A percentile compares a stretch with the other conserved stretches of the same genome.
Conservation (phyloP, 371 early-diverging fungal species). For the Massospora cicadina region DNA sequence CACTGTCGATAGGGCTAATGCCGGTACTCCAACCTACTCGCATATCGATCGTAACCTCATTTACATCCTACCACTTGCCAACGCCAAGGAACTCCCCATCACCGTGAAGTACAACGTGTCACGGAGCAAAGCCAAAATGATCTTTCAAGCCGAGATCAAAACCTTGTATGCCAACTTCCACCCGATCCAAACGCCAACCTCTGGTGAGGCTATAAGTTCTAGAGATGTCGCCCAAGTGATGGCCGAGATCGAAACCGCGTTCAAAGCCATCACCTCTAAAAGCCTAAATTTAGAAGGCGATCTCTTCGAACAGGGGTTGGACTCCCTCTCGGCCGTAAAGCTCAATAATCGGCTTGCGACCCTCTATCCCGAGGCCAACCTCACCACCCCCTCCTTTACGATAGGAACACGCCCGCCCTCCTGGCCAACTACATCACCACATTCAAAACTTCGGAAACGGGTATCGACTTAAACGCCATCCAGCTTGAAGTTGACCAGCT, state of each 20-base stretch:
- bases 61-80: constrained; percentile 16
- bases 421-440: not conserved
- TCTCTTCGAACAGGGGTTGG: not conserved
- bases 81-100: constrained; percentile 13
- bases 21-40: constrained; percentile 18
- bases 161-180: not conserved
- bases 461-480: not conserved
- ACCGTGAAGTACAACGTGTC: constrained; percentile 20
- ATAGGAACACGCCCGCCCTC: not conserved
- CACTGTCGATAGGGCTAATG: constrained; percentile 18
- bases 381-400: not conserved
- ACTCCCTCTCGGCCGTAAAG: not conserved
- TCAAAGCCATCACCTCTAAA: no score
- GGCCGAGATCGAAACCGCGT: no score
- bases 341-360: not conserved
- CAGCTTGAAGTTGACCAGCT: not conserved
- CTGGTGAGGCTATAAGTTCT: no score
- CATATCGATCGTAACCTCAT: constrained; percentile 20
- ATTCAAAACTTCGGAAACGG: no score
- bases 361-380: not conserved
- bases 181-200: no score
- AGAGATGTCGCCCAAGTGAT: no score
- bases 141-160: not conserved
- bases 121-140: not conserved
- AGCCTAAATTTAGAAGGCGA: no score